These are phyloP conservation scores for Diplocarpon mali DNA, from an alignment of 2,329 filamentous ascomycete species.

Conservation along the genomic window DNA sequence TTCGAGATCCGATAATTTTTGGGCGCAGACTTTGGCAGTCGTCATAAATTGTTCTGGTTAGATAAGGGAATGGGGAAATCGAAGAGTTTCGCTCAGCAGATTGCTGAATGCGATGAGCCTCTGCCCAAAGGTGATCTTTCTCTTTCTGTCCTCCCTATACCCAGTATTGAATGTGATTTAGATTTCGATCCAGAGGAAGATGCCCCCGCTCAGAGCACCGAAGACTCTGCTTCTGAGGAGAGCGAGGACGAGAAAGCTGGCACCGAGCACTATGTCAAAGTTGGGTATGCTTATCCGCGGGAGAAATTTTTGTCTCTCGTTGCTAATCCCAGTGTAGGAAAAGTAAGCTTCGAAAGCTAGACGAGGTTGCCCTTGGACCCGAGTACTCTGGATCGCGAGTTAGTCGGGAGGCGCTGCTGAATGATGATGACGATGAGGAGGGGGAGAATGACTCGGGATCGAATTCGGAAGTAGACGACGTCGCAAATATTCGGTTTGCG, in stretches of 20 bases:
- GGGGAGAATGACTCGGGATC: constrained; percentile 40
- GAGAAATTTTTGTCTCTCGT: background rate
- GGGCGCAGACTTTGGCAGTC: constrained; percentile 2
- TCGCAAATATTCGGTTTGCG: constrained; percentile 24
- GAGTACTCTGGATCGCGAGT: constrained; percentile 72
- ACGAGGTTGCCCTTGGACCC: constrained; percentile 58
- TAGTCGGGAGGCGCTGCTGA: constrained; percentile 54
- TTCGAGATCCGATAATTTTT: constrained; percentile 18
- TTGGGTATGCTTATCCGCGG: constrained; percentile 41
- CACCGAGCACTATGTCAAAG: constrained; percentile 76
- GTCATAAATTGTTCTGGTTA: background rate
- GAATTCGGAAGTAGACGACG: constrained; percentile 29
- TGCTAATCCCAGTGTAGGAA: constrained; percentile 40
- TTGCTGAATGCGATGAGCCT: constrained; percentile 50
- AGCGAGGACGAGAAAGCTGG: constrained; percentile 47
- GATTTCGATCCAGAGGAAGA: constrained; percentile 32
- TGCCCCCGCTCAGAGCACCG: constrained; percentile 16
- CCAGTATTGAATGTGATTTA: constrained; percentile 14
- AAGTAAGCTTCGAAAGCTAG: constrained; percentile 70
- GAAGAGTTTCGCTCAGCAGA: constrained; percentile 42
- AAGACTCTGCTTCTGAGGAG: constrained; percentile 36
- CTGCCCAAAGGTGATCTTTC: constrained; percentile 41
- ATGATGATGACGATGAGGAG: constrained; percentile 42
- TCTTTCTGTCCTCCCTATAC: background rate
- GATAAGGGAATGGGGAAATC: constrained; percentile 36